Evolutionary conservation across 1,139 yeast genomes (phyloP).

Genomic region (Yamadazyma mexicana): DNA sequence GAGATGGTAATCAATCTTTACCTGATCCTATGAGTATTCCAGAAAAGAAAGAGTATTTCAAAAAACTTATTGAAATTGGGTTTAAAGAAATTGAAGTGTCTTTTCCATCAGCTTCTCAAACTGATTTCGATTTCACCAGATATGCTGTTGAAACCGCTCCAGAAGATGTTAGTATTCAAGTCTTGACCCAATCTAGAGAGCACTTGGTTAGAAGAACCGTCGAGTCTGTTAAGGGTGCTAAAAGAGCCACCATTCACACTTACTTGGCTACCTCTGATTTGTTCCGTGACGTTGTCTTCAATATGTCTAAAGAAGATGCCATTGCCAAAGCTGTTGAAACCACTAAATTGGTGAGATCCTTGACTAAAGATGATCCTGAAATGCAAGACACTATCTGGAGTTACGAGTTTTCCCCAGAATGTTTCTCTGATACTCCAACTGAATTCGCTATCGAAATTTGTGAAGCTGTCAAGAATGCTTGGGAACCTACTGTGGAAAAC

Average conservation of each 20-base stretch:
- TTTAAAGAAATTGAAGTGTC: constrained; percentile 97
- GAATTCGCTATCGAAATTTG: constrained; percentile 84
- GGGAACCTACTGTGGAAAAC: constrained; percentile 81
- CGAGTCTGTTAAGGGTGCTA: constrained; percentile 86
- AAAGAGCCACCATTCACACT: constrained; percentile 84
- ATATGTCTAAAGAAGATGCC: constrained; percentile 79
- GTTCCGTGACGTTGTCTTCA: constrained; percentile 89
- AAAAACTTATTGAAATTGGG: constrained; percentile 83
- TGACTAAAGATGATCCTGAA: constrained; percentile 86
- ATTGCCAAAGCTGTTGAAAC: constrained; percentile 79
- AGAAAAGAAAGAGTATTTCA: constrained; percentile 86
- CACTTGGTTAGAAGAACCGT: constrained; percentile 87
- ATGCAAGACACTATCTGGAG: constrained; percentile 78
- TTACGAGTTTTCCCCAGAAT: constrained; percentile 93
- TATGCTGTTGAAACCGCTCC: constrained; percentile 93
- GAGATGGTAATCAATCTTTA: constrained; percentile 96
- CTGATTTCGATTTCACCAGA: constrained; percentile 93
- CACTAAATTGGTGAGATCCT: constrained; percentile 71
- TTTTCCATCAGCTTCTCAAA: constrained; percentile 94
- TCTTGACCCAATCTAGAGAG: constrained; percentile 88
- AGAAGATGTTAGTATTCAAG: constrained; percentile 89
- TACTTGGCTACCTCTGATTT: constrained; percentile 91
- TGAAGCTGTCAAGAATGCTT: constrained; percentile 92
- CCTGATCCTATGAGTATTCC: constrained; percentile 96
- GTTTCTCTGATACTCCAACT: constrained; percentile 85